These are phyloP conservation scores for Epichloe typhina DNA, from an alignment of 2,329 filamentous ascomycete genomes.

Conservation along the genomic window DNA sequence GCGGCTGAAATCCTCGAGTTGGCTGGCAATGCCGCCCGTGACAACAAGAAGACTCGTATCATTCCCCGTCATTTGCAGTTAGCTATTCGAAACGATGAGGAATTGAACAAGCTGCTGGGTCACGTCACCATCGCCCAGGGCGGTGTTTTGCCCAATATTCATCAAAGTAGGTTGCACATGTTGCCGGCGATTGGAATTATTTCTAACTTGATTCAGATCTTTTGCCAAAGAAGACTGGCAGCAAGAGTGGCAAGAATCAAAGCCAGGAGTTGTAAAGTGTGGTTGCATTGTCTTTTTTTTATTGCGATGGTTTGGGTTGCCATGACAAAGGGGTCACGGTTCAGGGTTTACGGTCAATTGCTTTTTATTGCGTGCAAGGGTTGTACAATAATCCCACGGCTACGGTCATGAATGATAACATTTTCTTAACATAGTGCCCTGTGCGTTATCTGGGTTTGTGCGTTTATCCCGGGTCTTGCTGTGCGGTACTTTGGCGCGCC, in stretches of 20 bases:
- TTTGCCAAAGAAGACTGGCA: constrained; percentile 96
- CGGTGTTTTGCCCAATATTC: constrained; percentile 94
- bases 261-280: constrained; percentile 82
- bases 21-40: constrained; percentile 94
- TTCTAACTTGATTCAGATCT: constrained; percentile 56
- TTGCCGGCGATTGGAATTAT: not conserved
- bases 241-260: constrained; percentile 70
- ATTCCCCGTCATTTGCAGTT: constrained; percentile 98
- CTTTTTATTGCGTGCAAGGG: constrained; percentile 38
- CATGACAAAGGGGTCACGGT: constrained; percentile 72
- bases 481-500: not conserved
- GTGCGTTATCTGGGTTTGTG: not conserved
- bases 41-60: constrained; percentile 99
- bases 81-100: constrained; percentile 98
- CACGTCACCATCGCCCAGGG: constrained; percentile 95
- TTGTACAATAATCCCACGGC: constrained; percentile 64
- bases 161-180: constrained; percentile 62
- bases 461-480: not conserved
- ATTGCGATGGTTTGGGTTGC: constrained; percentile 52
- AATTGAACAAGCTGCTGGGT: constrained; percentile 96
- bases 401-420: constrained; percentile 43
- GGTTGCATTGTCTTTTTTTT: constrained; percentile 37
- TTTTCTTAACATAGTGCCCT: not conserved
- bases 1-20: constrained; percentile 98
- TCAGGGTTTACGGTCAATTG: constrained; percentile 55